These are phyloP conservation scores for Aspergillus flavus DNA, from an alignment of 2,329 filamentous ascomycete species.

Conservation along the genomic window DNA sequence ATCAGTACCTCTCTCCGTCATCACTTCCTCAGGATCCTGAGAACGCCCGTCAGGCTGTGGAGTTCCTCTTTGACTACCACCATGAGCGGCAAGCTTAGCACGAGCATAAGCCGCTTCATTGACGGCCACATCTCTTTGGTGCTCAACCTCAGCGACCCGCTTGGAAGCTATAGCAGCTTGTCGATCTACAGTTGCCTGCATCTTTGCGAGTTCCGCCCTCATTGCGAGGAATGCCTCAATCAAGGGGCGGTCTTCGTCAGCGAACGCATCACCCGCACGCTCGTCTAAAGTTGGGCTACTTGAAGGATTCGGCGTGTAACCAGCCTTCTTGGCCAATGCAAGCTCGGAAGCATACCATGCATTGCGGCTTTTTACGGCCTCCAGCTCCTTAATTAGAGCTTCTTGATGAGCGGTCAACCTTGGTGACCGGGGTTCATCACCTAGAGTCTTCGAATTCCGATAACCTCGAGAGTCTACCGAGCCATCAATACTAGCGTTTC, in stretches of 20 bases:
- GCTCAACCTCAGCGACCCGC: conserved; percentile 90
- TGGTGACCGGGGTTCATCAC: conserved; percentile 49
- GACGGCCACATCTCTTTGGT: conserved; percentile 90
- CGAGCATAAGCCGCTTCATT: conserved; percentile 94
- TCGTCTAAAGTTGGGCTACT: conserved; percentile 75
- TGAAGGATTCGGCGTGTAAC: conserved; percentile 74
- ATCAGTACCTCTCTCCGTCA: conserved; percentile 69
- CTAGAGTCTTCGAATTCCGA: conserved; percentile 44
- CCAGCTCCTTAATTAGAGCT: conserved; percentile 81
- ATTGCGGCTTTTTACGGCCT: conserved; percentile 80
- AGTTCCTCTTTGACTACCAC: conserved; percentile 65
- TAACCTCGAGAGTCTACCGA: conserved; percentile 41
- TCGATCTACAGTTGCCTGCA: conserved; percentile 85
- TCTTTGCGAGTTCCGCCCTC: conserved; percentile 83
- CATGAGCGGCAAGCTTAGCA: conserved; percentile 83
- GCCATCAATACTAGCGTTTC: conserved; percentile 43
- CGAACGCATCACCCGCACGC: conserved; percentile 74
- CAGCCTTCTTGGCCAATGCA: conserved; percentile 85
- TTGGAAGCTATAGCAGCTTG: conserved; percentile 84
- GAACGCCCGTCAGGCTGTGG: conserved; percentile 52
- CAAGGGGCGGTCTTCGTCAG: conserved; percentile 87
- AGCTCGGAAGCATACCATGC: conserved; percentile 97
- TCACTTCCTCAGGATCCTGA: conserved; percentile 60
- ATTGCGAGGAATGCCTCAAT: conserved; percentile 91
- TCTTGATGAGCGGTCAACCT: conserved; percentile 53